Evolutionary conservation across 495 filamentous ascomycete species (phyloP).

Genomic region (Bombardia bombarda): DNA sequence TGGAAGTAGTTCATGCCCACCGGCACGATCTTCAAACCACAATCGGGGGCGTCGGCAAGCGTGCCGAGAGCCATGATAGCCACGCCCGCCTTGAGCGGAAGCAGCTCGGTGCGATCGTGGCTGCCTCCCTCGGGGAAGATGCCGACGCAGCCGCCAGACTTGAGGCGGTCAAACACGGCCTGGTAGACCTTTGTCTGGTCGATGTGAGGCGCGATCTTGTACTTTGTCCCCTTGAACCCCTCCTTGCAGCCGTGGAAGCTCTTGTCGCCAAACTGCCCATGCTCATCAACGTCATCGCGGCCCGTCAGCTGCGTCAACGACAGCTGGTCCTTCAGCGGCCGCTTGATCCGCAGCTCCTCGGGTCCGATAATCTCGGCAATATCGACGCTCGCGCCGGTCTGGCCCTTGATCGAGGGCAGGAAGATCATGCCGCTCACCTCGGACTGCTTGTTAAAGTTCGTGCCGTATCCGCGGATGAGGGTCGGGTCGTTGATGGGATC

Average conservation of each 20-base stretch:
- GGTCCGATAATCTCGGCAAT: slow-evolving; percentile 72
- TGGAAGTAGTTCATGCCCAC: slow-evolving; percentile 99
- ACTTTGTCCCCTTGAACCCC: slow-evolving; percentile 69
- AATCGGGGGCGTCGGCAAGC: slow-evolving; percentile 78
- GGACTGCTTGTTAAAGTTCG: slow-evolving; percentile 69
- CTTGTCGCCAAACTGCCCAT: slow-evolving; percentile 41
- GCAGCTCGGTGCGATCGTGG: slow-evolving; percentile 87
- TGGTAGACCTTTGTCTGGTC: slow-evolving; percentile 92
- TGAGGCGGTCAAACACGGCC: slow-evolving; percentile 77
- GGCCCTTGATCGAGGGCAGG: slow-evolving; percentile 73
- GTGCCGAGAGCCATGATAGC: slow-evolving; percentile 97
- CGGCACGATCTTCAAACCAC: slow-evolving; percentile 96
- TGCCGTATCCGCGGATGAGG: slow-evolving; percentile 77
- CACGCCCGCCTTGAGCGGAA: slow-evolving; percentile 95
- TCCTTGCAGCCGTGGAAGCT: slow-evolving; percentile 44
- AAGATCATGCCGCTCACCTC: slow-evolving; percentile 77
- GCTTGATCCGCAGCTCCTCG: slow-evolving; percentile 80
- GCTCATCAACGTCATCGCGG: slow-evolving; percentile 55
- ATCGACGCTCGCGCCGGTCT: slow-evolving; percentile 63
- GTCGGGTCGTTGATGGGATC: slow-evolving; percentile 78
- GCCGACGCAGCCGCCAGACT: slow-evolving; percentile 79
- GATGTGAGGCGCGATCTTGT: slow-evolving; percentile 85
- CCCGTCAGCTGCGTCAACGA: slow-evolving; percentile 74
- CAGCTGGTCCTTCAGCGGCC: slow-evolving; percentile 65
- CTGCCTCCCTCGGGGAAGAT: slow-evolving; percentile 98